phyloP scores from a whole-genome alignment of 176 grass and related monocot genomes.

The Melocanna baccifera region DNA sequence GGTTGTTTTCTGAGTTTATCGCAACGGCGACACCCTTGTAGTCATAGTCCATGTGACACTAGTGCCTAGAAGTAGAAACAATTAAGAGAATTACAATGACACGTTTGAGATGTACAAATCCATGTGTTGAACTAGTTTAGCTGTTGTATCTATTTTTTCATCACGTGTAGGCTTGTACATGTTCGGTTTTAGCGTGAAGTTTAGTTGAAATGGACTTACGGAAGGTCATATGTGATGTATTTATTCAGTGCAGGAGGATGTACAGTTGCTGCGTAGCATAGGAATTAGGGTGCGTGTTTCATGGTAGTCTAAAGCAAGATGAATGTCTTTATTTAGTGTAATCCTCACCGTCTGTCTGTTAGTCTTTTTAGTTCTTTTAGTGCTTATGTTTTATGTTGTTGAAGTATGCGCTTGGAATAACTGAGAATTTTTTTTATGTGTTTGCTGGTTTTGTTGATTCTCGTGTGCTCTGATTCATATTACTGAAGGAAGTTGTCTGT shows the following conservation, averaged over 20 bases:
- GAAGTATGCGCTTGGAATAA: too few relatives aligned
- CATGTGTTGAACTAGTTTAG: neutral
- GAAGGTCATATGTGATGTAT: neutral
- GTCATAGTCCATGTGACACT: neutral
- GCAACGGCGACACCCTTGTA: neutral
- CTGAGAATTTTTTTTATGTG: fast-evolving
- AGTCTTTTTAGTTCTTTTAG: neutral
- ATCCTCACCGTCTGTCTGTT: neutral
- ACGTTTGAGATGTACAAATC: neutral
- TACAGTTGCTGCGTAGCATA: neutral
- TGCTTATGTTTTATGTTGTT: neutral
- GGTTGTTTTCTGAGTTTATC: neutral
- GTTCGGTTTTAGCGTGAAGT: neutral
- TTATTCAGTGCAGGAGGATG: neutral
- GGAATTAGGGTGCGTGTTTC: too few relatives aligned
- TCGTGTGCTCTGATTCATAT: neutral
- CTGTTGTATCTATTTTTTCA: neutral
- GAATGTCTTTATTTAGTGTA: neutral
- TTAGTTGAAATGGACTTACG: neutral
- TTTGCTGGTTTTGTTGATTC: neutral
- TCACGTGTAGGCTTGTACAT: neutral
- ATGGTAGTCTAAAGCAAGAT: too few relatives aligned
- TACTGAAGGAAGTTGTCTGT: neutral
- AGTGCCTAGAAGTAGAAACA: neutral
- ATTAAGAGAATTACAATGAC: neutral